Percentiles rank a stretch among this genome's conserved stretches.
phyloP scores from a whole-genome alignment of 805 yeast species.

The Nakazawaea wickerhamii region DNA sequence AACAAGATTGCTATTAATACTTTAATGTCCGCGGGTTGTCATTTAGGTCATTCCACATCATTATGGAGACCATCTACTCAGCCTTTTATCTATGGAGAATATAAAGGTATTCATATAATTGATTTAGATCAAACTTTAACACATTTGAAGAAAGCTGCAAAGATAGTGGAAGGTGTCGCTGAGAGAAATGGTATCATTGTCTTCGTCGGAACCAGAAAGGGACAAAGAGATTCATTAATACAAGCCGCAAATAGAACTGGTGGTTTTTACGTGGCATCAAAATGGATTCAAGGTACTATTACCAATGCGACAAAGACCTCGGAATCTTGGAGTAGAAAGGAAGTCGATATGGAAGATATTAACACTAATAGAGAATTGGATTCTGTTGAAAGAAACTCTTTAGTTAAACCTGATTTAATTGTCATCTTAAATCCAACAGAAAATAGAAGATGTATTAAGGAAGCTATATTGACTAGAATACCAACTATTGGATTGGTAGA shows the following conservation, averaged over 20 bases:
- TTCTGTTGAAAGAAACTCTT: conserved; percentile 40
- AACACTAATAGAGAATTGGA: conserved; percentile 57
- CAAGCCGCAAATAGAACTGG: conserved; percentile 72
- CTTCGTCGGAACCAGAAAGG: conserved; percentile 78
- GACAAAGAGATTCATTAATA: conserved; percentile 68
- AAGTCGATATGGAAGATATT: conserved; percentile 68
- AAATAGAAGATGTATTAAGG: conserved; percentile 72
- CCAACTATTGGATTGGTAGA: conserved; percentile 95
- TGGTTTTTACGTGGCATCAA: conserved; percentile 75
- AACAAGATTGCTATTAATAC: conserved; percentile 60
- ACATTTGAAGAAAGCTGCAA: conserved; percentile 74
- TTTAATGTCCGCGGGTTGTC: conserved; percentile 88
- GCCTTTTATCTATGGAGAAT: conserved; percentile 81
- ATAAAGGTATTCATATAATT: conserved; percentile 86
- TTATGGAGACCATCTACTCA: conserved; percentile 78
- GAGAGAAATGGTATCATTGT: conserved; percentile 76
- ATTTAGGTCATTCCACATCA: conserved; percentile 84
- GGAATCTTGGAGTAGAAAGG: conserved; percentile 56
- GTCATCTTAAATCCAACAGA: conserved; percentile 85
- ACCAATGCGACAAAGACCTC: conserved; percentile 75
- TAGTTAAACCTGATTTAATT: conserved; percentile 84
- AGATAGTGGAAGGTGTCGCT: conserved; percentile 77
- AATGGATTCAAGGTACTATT: conserved; percentile 95
- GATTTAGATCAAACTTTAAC: conserved; percentile 81
- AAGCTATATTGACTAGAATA: conserved; percentile 74